These are phyloP conservation scores for Lentinus polychrous DNA, from an alignment of 1,284 basidiomycete genomes.

Conservation along the genomic window DNA sequence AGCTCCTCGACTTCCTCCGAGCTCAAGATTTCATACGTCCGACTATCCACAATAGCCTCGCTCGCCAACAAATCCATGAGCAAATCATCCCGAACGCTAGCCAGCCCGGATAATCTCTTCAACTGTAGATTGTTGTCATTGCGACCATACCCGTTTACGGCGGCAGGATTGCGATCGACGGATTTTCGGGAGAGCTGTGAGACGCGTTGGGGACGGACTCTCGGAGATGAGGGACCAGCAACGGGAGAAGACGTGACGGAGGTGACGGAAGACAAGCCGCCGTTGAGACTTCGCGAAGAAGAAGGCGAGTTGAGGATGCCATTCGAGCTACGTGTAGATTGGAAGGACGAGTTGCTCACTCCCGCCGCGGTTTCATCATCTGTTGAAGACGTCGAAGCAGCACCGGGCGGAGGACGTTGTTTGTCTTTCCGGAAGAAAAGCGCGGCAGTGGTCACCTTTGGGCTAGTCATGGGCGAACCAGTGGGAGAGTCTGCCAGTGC, in stretches of 20 bases:
- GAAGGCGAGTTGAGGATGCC: background rate
- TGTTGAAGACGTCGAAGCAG: no score
- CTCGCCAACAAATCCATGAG: constrained; percentile 79
- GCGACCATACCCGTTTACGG: background rate
- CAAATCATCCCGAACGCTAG: constrained; percentile 67
- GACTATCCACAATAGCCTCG: constrained; percentile 80
- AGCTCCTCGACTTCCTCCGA: constrained; percentile 88
- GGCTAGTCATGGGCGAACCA: constrained; percentile 23
- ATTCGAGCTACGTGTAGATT: constrained; percentile 2
- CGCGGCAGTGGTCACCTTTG: constrained; percentile 34
- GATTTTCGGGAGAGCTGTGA: constrained; percentile 26
- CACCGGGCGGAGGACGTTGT: constrained; percentile 23
- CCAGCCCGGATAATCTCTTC: constrained; percentile 35
- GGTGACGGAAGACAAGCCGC: no score
- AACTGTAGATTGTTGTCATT: background rate
- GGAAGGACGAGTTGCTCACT: constrained; percentile 4
- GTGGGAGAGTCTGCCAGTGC: constrained; percentile 22
- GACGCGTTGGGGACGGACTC: constrained; percentile 20
- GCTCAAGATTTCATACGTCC: constrained; percentile 65
- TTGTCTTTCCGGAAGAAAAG: constrained; percentile 51
- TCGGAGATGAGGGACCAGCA: constrained; percentile 37
- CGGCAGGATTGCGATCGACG: constrained; percentile 16
- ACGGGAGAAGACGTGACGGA: constrained; percentile 28
- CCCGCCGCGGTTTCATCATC: constrained; percentile 16
- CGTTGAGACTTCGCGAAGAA: background rate